Evolutionary conservation across 1,139 yeast genomes (phyloP), one percentile per base, ranked within the genome.

Genomic region (Candida sojae): DNA sequence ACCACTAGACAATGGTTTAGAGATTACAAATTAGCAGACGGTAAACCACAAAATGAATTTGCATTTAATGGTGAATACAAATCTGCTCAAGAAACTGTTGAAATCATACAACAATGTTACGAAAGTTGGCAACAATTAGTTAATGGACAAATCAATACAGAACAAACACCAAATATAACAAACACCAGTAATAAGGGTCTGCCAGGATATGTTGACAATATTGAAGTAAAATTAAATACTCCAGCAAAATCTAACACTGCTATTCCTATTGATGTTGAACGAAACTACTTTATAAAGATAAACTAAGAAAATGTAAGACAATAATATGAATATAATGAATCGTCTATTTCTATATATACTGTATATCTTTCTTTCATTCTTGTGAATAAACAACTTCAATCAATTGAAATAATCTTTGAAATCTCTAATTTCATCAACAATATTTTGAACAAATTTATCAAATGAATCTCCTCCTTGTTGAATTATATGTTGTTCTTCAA

Each of bases 1-100:
- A 84, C 92, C 48, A 88, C 96, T 43, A 82, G 88, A 63, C 90
- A 86, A 68, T 90, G 97, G 97, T 88, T 90, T 79, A 81, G 90
- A 68, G 87, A 88, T 64, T 90, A 90, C 79, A 90, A 90, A 72
- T 77, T 87, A 52, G 95, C 97, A 37, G 96, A 89, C 64, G 96
- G 96, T 47, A 90, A 90, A 75, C 93, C 96, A 55, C 84, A 80
- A 66, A 90, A 90, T 71, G 81, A 81, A 66, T 89, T 90, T 68
- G 96, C 96, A 11, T 88, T 88, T 77, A 77, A 86, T 50, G 96
- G 92, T 54, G 84, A 83, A 63, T 89, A 86, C 70, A 85, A 85
- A 70, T 79, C 80, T 76, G 86, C 79, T 67, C 72, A 78, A 56
- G 88, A 87, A 59, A 90, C 96, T 46, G 75, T 88, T 58, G 84